Conservation (phyloP, 352 stramenopile species). For the Globisporangium cederbergense region DNA sequence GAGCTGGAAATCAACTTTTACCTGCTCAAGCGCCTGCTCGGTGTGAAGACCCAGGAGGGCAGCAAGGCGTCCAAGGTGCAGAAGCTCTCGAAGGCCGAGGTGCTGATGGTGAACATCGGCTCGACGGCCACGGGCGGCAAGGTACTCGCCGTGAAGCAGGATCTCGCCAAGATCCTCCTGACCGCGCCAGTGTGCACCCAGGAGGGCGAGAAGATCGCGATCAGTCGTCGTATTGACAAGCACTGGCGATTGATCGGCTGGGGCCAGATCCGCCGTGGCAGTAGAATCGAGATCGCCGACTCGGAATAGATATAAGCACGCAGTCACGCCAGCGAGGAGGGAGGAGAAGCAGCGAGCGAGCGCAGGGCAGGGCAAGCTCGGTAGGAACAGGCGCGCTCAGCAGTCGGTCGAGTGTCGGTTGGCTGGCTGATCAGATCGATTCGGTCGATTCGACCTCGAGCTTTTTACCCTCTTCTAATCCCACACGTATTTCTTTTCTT, state of each 20-base stretch:
- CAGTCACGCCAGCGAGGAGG: background rate
- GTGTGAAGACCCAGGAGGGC: constrained; percentile 98
- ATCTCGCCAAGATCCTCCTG: constrained; percentile 98
- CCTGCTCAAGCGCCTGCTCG: constrained; percentile 97
- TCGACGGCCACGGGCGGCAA: constrained; percentile 98
- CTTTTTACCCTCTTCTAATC: too few species aligned
- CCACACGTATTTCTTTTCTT: too few species aligned
- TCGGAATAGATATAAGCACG: constrained; percentile 74
- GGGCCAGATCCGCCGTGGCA: constrained; percentile 98
- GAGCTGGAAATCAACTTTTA: constrained; percentile 99
- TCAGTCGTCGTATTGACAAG: constrained; percentile 98
- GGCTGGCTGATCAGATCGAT: background rate
- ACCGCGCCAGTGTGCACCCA: constrained; percentile 99
- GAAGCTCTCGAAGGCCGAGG: constrained; percentile 98
- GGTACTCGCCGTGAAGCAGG: constrained; percentile 93
- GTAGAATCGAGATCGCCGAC: constrained; percentile 90
- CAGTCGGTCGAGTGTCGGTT: background rate
- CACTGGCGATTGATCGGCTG: constrained; percentile 99
- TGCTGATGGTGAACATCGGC: constrained; percentile 99
- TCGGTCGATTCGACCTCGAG: background rate
- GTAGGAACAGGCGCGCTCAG: constrained; percentile 1
- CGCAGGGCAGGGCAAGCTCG: background rate
- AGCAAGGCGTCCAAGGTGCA: constrained; percentile 99
- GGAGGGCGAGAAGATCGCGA: constrained; percentile 99
- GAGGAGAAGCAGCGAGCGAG: background rate